Conservation (phyloP, 140 eudicot species). For the Senecio squalidus region DNA sequence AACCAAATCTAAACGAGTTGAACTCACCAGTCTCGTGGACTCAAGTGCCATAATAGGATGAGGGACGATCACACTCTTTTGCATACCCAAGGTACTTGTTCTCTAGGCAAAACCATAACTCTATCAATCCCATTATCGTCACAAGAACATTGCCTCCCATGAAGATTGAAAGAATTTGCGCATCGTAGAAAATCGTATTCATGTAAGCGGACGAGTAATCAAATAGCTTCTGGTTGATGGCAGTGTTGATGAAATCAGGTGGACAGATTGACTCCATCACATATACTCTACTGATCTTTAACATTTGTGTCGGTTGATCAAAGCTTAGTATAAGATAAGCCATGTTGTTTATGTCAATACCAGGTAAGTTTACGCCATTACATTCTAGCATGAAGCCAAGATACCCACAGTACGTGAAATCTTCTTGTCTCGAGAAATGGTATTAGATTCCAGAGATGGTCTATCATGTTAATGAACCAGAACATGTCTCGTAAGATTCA, state of each 20-base stretch:
- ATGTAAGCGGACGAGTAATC: conserved; percentile 33
- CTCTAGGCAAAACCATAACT: conserved; percentile 38
- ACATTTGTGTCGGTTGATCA: conserved; percentile 28
- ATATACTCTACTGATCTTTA: conserved; percentile 51
- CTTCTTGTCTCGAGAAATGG: conserved; percentile 44
- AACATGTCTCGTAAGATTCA: conserved; percentile 27
- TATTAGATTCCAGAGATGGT: conserved; percentile 39
- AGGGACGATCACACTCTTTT: conserved; percentile 54
- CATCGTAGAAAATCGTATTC: conserved; percentile 61
- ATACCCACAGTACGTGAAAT: conserved; percentile 45
- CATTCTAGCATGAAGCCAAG: conserved; percentile 50
- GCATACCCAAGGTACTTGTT: conserved; percentile 51
- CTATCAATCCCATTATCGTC: conserved; percentile 29
- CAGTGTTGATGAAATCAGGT: conserved; percentile 46
- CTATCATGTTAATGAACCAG: conserved; percentile 42
- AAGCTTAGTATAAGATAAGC: conserved; percentile 43
- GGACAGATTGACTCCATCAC: conserved; percentile 41
- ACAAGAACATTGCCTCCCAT: conserved; percentile 27
- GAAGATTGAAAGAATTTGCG: conserved; percentile 24
- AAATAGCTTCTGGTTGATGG: conserved; percentile 37
- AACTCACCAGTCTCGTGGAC: conserved; percentile 27
- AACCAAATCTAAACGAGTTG: conserved; percentile 29
- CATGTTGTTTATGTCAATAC: conserved; percentile 39
- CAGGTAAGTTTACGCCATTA: conserved; percentile 20
- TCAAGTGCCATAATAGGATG: conserved; percentile 21